Percentiles rank a stretch among this genome's conserved stretches.
These are phyloP conservation scores for Dioszegia aurantiaca DNA, from an alignment of 768 basidiomycete species.

Conservation along the genomic window DNA sequence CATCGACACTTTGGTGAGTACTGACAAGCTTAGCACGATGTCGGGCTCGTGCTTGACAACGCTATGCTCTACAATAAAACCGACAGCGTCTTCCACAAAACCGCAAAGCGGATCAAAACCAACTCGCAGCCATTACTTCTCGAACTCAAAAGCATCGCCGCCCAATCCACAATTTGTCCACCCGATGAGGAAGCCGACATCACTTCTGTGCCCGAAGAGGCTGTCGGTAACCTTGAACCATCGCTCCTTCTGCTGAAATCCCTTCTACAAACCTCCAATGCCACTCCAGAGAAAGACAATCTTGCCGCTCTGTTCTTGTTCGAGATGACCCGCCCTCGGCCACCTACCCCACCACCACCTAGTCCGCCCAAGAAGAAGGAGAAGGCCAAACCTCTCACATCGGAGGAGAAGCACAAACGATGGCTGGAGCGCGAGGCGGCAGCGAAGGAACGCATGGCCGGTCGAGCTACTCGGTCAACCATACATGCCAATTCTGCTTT, in stretches of 20 bases:
- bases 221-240: conserved; percentile 73
- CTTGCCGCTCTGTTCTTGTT: conserved; percentile 67
- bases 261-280: conserved; percentile 57
- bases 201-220: conserved; percentile 37
- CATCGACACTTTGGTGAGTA: background rate
- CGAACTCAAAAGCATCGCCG: conserved; percentile 34
- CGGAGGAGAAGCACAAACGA: conserved; percentile 25
- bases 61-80: conserved; percentile 78
- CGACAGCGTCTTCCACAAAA: conserved; percentile 67
- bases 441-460: conserved; percentile 21
- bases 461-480: conserved; percentile 30
- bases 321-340: conserved; percentile 64
- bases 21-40: conserved; percentile 58
- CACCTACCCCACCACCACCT: conserved; percentile 59
- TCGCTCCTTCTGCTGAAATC: conserved; percentile 61
- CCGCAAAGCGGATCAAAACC: conserved; percentile 64
- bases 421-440: conserved; percentile 29
- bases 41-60: conserved; percentile 82
- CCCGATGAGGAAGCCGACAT: conserved; percentile 8
- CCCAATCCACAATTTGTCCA: background rate
- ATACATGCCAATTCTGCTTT: conserved; percentile 30
- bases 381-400: too few relatives aligned
- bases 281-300: conserved; percentile 55
- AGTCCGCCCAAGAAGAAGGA: conserved; percentile 8
- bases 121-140: conserved; percentile 57